Evolutionary conservation across 169 alveolate genomes (phyloP).

Genomic region (Ichthyophthirius multifiliis): DNA sequence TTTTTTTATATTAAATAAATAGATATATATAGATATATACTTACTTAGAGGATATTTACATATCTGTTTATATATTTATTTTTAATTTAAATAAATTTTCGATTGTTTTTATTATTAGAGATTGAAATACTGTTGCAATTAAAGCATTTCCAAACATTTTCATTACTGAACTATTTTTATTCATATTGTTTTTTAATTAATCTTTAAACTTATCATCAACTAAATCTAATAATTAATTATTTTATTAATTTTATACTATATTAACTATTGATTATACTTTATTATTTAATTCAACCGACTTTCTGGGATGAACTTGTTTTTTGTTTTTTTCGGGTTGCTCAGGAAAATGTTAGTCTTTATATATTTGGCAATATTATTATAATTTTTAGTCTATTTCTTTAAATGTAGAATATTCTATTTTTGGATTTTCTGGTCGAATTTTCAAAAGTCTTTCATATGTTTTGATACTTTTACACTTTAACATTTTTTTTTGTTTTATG

Average conservation of each 20-base stretch:
- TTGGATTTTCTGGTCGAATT: neutral
- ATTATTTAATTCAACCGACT: neutral
- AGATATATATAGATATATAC: too few species aligned
- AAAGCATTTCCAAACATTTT: slow-evolving; percentile 20
- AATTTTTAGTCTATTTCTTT: slow-evolving; percentile 3
- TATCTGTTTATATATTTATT: neutral
- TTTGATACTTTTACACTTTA: neutral
- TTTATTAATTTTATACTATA: neutral
- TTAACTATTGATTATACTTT: neutral
- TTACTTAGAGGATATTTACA: slow-evolving; percentile 15
- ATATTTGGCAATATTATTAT: neutral
- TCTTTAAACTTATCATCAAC: neutral
- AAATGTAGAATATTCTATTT: neutral
- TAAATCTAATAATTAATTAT: neutral
- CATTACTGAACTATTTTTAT: neutral
- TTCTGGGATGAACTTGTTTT: neutral
- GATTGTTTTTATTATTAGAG: neutral
- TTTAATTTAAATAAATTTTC: neutral
- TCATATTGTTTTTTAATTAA: neutral
- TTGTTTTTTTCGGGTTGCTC: neutral
- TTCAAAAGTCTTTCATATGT: slow-evolving; percentile 7
- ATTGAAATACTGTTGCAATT: slow-evolving; percentile 11
- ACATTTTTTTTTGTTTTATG: too few species aligned
- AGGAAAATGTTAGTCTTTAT: neutral
- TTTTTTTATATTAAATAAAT: neutral